A percentile compares a stretch with the other conserved stretches of the same genome.
Conservation (phyloP, 805 yeast species). For the Lachancea quebecensis region DNA sequence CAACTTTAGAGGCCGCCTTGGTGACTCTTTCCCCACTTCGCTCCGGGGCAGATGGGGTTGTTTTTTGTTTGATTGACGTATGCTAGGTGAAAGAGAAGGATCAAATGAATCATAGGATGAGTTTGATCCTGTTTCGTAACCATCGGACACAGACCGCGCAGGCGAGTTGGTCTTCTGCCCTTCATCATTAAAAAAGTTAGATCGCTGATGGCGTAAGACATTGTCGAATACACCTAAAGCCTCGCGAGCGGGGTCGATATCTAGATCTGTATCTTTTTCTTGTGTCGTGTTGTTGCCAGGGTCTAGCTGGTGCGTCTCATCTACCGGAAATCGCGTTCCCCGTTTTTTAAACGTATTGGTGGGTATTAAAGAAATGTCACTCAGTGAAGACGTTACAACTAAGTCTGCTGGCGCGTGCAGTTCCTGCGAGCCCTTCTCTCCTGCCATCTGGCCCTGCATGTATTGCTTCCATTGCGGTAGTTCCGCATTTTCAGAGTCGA, state of each 20-base stretch:
- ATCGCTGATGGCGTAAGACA: constrained; percentile 20
- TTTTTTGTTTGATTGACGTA: constrained; percentile 2
- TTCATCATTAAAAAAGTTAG: constrained; percentile 12
- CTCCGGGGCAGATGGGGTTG: background rate
- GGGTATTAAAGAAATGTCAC: constrained; percentile 25
- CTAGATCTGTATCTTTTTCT: constrained; percentile 7
- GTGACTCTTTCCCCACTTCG: background rate
- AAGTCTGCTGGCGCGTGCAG: constrained; percentile 16
- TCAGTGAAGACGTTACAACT: constrained; percentile 23
- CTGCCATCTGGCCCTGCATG: constrained; percentile 8
- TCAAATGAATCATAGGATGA: constrained; percentile 7
- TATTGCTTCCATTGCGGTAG: constrained; percentile 25
- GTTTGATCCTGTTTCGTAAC: constrained; percentile 4
- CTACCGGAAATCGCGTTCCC: constrained; percentile 1
- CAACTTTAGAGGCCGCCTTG: constrained; percentile 7
- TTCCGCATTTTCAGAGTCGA: constrained; percentile 8
- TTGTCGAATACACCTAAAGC: constrained; percentile 27
- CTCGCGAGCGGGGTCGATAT: constrained; percentile 25
- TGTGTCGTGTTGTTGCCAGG: constrained; percentile 6
- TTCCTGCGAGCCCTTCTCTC: constrained; percentile 1
- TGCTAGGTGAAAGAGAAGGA: constrained; percentile 4
- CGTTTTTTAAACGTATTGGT: constrained; percentile 23
- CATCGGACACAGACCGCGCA: constrained; percentile 1
- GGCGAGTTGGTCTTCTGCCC: background rate
- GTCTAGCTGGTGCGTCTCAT: constrained; percentile 1